These are phyloP conservation scores for Purshia tridentata DNA, from an alignment of 306 rosid genomes.

Conservation along the genomic window DNA sequence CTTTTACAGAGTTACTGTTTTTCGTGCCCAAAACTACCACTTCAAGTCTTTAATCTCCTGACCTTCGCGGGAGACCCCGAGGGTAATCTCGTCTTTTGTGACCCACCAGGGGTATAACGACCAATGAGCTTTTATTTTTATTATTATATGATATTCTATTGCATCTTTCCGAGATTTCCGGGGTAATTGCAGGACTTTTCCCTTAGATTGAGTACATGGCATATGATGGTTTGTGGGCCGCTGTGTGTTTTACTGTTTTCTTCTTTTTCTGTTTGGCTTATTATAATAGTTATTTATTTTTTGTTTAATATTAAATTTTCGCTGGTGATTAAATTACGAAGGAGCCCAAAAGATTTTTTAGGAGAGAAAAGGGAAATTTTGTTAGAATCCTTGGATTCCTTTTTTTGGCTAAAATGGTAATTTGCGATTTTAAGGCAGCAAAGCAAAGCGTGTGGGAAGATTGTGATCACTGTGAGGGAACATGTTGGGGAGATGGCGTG, in stretches of 20 bases:
- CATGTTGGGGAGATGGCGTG: constrained; percentile 30
- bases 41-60: neutral
- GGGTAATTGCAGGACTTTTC: constrained; percentile 27
- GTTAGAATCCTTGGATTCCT: constrained; percentile 23
- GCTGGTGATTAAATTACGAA: neutral
- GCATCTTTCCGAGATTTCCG: constrained; percentile 36
- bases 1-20: neutral
- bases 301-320: neutral
- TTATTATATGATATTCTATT: neutral
- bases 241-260: neutral
- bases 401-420: neutral
- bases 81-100: constrained; percentile 16
- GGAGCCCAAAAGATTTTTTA: neutral
- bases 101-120: neutral
- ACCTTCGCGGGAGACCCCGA: neutral
- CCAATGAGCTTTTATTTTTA: constrained; percentile 12
- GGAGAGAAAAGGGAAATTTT: neutral
- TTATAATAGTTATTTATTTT: neutral
- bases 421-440: constrained; percentile 3
- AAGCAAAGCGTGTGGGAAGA: constrained; percentile 26
- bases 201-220: constrained; percentile 28
- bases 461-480: constrained; percentile 12
- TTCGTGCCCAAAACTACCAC: neutral
- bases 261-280: neutral
- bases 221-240: constrained; percentile 40